These are phyloP conservation scores for Prototheca cutis DNA, from an alignment of 163 green algal genomes.

Conservation along the genomic window DNA sequence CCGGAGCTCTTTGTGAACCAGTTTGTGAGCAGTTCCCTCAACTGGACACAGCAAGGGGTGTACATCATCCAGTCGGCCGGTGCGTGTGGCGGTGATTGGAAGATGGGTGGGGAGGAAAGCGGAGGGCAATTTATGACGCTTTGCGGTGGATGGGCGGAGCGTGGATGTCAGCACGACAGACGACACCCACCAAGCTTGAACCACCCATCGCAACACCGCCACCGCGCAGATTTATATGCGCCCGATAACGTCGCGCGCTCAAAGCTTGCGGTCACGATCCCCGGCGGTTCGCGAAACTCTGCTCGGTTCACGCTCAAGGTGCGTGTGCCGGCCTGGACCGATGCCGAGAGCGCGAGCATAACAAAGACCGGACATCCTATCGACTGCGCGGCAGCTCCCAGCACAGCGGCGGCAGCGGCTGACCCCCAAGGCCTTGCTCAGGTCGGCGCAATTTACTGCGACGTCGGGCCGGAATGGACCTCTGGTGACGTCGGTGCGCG, in stretches of 20 bases:
- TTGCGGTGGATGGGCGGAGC: too few species aligned
- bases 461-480: slow-evolving; percentile 4
- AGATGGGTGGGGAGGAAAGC: background rate
- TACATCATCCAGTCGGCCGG: slow-evolving; percentile 20
- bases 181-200: background rate
- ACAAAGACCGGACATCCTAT: too few species aligned
- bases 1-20: slow-evolving; percentile 55
- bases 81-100: slow-evolving; percentile 9
- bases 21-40: slow-evolving; percentile 32
- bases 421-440: background rate
- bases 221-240: background rate
- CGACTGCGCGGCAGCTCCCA: too few species aligned
- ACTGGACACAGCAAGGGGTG: slow-evolving; percentile 29
- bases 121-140: background rate
- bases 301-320: background rate
- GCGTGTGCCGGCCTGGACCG: background rate
- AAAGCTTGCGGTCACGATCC: background rate
- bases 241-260: background rate
- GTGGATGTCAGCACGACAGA: background rate
- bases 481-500: slow-evolving; percentile 9
- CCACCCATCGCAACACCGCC: background rate
- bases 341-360: too few species aligned
- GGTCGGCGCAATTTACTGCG: slow-evolving; percentile 3
- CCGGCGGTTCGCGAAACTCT: too few species aligned
- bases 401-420: too few species aligned